Evolutionary conservation across 148 eudicot genomes (phyloP).

Genomic region (Spergularia marina): DNA sequence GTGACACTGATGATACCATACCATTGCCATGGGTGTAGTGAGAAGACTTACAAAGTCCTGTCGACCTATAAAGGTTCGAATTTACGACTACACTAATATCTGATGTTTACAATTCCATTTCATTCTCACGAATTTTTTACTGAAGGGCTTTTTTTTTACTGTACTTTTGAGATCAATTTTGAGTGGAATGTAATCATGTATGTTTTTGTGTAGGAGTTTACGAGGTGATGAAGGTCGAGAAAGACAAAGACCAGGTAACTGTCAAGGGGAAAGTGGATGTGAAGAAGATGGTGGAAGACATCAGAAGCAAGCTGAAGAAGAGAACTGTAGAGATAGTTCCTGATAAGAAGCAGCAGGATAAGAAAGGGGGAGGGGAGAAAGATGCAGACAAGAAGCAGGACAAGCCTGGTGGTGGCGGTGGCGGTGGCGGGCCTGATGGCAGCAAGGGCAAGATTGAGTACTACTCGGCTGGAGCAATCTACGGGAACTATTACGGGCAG

Average conservation of each 20-base stretch:
- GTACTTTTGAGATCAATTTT: too few relatives aligned
- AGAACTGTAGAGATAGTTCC: conserved; percentile 52
- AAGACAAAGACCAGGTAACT: conserved; percentile 48
- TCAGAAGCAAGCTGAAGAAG: conserved; percentile 48
- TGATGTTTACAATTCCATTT: background rate
- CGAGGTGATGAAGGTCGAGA: conserved; percentile 49
- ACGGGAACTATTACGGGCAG: background rate
- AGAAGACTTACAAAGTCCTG: conserved; percentile 46
- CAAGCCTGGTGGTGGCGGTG: conserved; percentile 4
- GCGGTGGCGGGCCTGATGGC: conserved; percentile 1
- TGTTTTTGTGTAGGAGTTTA: conserved; percentile 42
- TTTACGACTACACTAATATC: background rate
- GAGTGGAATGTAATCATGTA: too few relatives aligned
- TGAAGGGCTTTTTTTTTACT: too few relatives aligned
- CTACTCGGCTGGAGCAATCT: background rate
- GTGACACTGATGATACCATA: conserved; percentile 59
- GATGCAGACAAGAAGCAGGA: conserved; percentile 6
- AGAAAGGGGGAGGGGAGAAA: conserved; percentile 22
- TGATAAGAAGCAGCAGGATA: conserved; percentile 51
- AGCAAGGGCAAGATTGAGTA: conserved; percentile 9
- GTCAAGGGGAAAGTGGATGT: conserved; percentile 61
- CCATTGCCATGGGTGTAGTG: conserved; percentile 79
- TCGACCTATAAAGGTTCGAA: conserved; percentile 50
- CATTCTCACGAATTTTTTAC: too few relatives aligned
- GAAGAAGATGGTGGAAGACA: conserved; percentile 43